A percentile compares a stretch with the other conserved stretches of the same genome.
Conservation (phyloP, 306 rosid species). For the Trichosanthes cucumerina region DNA sequence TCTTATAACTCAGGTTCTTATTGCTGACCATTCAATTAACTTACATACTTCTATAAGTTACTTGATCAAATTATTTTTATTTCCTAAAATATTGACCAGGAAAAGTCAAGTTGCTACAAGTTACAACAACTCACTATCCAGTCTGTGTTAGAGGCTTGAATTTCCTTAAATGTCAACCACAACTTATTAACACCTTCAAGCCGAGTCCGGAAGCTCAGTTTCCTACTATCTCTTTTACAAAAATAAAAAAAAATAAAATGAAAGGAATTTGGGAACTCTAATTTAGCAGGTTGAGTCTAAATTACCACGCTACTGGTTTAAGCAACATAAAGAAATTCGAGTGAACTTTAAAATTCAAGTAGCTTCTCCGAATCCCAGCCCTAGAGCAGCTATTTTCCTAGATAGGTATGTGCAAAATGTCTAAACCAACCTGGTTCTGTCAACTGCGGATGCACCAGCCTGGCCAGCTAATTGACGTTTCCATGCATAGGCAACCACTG, state of each 20-base stretch:
- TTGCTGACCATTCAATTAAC: neutral
- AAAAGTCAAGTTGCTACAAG: neutral
- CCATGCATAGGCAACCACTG: slow-evolving; percentile 96
- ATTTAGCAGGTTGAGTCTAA: neutral
- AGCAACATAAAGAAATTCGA: neutral
- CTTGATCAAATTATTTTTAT: neutral
- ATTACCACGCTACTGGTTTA: neutral
- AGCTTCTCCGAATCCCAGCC: neutral
- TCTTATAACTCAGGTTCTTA: neutral
- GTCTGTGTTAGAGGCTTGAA: neutral
- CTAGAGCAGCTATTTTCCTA: neutral
- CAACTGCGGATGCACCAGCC: slow-evolving; percentile 92
- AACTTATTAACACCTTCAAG: neutral
- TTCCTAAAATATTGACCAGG: neutral
- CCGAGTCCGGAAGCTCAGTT: neutral
- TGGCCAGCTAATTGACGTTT: slow-evolving; percentile 90
- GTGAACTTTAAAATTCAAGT: neutral
- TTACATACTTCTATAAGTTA: neutral
- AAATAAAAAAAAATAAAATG: too few relatives aligned
- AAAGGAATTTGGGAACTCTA: neutral
- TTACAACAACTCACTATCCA: neutral
- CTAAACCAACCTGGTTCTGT: slow-evolving; percentile 54
- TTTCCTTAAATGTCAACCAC: neutral
- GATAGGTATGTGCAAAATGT: neutral
- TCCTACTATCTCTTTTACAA: neutral